Base-by-base conservation (phyloP, 306 rosid genomes). In the Cucumis cinereus region DNA sequence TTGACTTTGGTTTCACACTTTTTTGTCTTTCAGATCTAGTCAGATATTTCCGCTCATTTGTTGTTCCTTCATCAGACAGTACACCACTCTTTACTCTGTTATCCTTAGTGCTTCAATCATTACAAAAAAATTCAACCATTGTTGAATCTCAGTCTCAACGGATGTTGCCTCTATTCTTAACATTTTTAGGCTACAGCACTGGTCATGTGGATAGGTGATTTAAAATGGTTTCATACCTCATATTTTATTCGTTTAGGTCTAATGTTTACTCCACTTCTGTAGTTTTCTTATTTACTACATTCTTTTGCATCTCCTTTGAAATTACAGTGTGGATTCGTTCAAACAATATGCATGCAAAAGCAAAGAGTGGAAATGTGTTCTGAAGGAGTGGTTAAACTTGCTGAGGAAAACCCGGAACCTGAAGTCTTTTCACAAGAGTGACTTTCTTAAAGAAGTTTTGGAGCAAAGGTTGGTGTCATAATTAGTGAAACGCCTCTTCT, bases 331-430 rank as follows among this genome's bases (percentile, higher is more conserved):
- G 50, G 97, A 90, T 75, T 85, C 87, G 77, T 93, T 91, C 85
- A 86, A 91, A 77, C 79, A 87, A 73, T 63, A 61, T 80, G 83
- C 85, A 54, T 94, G 94, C 84, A 86, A 85, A 90, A 97, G 90
- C 77, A 94, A 87, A 86, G 98, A 88, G 85, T 94, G 98, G 97
- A 90, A 90, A 83, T 69, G 71, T 70, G 69, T 87, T 78, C 88
- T 94, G 73, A 91, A 94, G 79, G 98, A 94, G 81, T 94, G 98
- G 98, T 84, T 94, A 62, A 94, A 87, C 86, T 84, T 94, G 85
- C 88, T 94, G 88, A 91, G 81, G 80, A 77, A 82, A 79, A 90
- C 87, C 93, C 86, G 85, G 77, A 90, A 91, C 75, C 87, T 89
- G 53, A 88, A 84, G 85, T 88, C 94, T 53, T 85, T 84, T 67